These are phyloP conservation scores for Rhynchospora breviuscula DNA, from an alignment of 176 grass and related monocot species.

Conservation along the genomic window DNA sequence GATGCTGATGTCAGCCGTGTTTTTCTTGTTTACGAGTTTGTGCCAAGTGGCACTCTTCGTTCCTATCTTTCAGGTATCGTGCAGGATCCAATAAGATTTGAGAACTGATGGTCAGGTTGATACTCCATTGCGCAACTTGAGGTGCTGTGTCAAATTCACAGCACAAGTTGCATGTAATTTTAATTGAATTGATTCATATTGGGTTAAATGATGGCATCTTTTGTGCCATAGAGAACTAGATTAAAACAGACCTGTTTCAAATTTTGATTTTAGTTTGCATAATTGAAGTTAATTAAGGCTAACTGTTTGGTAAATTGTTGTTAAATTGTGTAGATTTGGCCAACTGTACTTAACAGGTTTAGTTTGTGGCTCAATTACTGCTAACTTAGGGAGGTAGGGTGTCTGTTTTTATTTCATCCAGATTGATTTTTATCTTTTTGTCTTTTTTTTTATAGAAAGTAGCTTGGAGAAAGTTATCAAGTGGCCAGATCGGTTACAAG, in stretches of 20 bases:
- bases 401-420: not conserved
- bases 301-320: not conserved
- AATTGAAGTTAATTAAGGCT: not conserved
- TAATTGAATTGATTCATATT: not conserved
- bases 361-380: not conserved
- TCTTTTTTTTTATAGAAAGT: constrained; percentile 41
- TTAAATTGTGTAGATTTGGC: not conserved
- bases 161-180: not conserved
- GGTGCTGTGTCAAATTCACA: not conserved
- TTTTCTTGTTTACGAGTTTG: constrained; percentile 93
- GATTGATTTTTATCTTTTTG: constrained; percentile 19
- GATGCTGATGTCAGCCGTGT: constrained; percentile 69
- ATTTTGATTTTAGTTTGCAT: not conserved
- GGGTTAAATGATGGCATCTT: not conserved
- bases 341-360: not conserved
- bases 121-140: not conserved
- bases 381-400: not conserved
- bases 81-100: not conserved
- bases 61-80: constrained; percentile 71
- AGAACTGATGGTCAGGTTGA: not conserved
- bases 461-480: constrained; percentile 67
- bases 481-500: constrained; percentile 64
- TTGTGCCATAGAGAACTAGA: not conserved
- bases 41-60: constrained; percentile 53
- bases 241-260: not conserved